Evolutionary conservation across 345 rosid genomes (phyloP).

Genomic region (Hibiscus tridactylites): DNA sequence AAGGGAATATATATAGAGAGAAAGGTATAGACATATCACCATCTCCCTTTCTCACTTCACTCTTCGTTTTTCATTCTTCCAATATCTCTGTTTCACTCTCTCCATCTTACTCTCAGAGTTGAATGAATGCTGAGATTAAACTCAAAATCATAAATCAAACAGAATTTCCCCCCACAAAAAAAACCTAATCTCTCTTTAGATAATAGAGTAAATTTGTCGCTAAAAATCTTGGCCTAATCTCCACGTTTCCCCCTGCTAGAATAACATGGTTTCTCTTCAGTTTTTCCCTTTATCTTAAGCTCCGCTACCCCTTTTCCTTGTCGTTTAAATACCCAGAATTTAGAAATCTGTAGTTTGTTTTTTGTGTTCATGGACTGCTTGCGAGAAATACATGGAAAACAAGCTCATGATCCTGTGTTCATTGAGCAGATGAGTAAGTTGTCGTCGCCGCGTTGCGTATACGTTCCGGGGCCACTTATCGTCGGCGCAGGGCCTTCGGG

Average conservation of each 20-base stretch:
- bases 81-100: not conserved
- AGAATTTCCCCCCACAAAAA: not conserved
- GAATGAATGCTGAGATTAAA: conserved; percentile 40
- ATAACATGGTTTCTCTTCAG: conserved; percentile 15
- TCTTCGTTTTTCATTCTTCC: not conserved
- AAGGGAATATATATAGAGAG: conserved; percentile 31
- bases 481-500: conserved; percentile 68
- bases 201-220: too few relatives aligned
- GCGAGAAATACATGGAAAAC: conserved; percentile 78
- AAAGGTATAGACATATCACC: conserved; percentile 30
- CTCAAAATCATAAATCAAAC: conserved; percentile 22
- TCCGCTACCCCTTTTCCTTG: conserved; percentile 6
- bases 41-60: conserved; percentile 16
- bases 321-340: not conserved
- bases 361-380: conserved; percentile 30
- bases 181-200: conserved; percentile 12
- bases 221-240: conserved; percentile 15
- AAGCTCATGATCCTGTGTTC: conserved; percentile 59
- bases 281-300: conserved; percentile 9
- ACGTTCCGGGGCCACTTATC: conserved; percentile 32
- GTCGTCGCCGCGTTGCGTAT: conserved; percentile 7
- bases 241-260: conserved; percentile 14
- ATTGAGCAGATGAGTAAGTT: conserved; percentile 16
- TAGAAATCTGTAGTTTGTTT: not conserved
- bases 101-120: conserved; percentile 8